Percentiles rank a stretch among this genome's conserved stretches.
These are phyloP conservation scores for Aciculoconidium aculeatum DNA, from an alignment of 805 yeast genomes.

Conservation along the genomic window DNA sequence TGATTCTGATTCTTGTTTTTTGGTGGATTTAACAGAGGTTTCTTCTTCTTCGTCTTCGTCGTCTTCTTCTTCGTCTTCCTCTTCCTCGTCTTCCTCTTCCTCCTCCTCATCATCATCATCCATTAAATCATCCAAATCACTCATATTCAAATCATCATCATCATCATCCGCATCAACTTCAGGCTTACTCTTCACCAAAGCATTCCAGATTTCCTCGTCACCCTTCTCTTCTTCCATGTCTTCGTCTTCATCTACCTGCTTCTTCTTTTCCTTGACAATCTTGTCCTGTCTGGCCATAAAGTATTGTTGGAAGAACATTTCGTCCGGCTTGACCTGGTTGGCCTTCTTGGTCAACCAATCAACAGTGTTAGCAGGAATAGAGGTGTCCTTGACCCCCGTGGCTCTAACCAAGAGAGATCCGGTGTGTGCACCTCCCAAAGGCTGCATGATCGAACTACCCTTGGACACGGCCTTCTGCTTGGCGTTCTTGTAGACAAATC, in stretches of 20 bases:
- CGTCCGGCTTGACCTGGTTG: slow-evolving; percentile 75
- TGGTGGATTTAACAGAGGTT: no score
- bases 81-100: slow-evolving; percentile 19
- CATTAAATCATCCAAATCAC: slow-evolving; percentile 39
- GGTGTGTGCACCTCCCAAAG: slow-evolving; percentile 80
- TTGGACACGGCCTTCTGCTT: slow-evolving; percentile 67
- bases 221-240: slow-evolving; percentile 41
- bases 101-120: slow-evolving; percentile 37
- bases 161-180: slow-evolving; percentile 51
- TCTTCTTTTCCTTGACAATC: slow-evolving; percentile 20
- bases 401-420: slow-evolving; percentile 64
- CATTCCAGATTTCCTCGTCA: slow-evolving; percentile 78
- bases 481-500: slow-evolving; percentile 92
- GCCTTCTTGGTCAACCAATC: slow-evolving; percentile 71
- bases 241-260: slow-evolving; percentile 22
- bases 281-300: slow-evolving; percentile 56
- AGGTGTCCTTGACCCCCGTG: slow-evolving; percentile 36
- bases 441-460: slow-evolving; percentile 96
- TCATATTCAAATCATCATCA: slow-evolving; percentile 24
- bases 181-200: slow-evolving; percentile 68
- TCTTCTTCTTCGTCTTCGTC: slow-evolving; percentile 18
- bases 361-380: slow-evolving; percentile 75
- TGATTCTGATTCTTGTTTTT: no score
- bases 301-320: slow-evolving; percentile 80
- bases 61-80: slow-evolving; percentile 12